These are phyloP conservation scores for Phytophthora citricola DNA, from an alignment of 352 stramenopile species.

Conservation along the genomic window DNA sequence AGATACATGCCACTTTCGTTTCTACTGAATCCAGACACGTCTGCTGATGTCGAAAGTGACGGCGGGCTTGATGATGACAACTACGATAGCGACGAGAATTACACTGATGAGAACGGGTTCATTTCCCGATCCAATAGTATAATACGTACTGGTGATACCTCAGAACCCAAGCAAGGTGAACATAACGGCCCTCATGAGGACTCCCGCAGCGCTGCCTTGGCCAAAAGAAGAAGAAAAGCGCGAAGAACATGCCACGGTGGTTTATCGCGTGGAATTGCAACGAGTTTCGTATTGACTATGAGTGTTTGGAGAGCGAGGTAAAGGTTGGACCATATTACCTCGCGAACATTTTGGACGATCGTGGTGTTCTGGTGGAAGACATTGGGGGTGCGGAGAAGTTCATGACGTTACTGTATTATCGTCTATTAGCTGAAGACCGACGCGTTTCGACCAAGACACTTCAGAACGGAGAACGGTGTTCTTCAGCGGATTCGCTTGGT, in stretches of 20 bases:
- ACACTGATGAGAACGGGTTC: constrained; percentile 67
- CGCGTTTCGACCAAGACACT: constrained; percentile 22
- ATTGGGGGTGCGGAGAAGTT: constrained; percentile 81
- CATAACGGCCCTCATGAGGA: constrained; percentile 45
- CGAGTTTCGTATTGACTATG: constrained; percentile 84
- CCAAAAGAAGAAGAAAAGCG: constrained; percentile 79
- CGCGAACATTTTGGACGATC: constrained; percentile 82
- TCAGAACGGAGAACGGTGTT: constrained; percentile 29
- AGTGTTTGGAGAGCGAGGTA: constrained; percentile 74
- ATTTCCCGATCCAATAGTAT: constrained; percentile 49
- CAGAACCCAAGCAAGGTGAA: constrained; percentile 42
- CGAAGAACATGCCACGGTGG: constrained; percentile 78
- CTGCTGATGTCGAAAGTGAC: constrained; percentile 71
- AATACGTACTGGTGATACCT: constrained; percentile 33
- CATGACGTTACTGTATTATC: constrained; percentile 90
- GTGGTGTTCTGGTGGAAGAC: constrained; percentile 80
- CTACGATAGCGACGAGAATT: constrained; percentile 79
- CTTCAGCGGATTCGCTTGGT: constrained; percentile 38
- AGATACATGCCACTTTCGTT: constrained; percentile 84
- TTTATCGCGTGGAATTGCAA: constrained; percentile 90
- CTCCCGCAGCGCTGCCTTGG: constrained; percentile 31
- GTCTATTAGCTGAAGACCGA: constrained; percentile 75
- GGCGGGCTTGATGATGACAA: constrained; percentile 61
- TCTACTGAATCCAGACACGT: constrained; percentile 76
- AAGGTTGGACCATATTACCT: constrained; percentile 88